A percentile compares a stretch with the other conserved stretches of the same genome.
These are phyloP conservation scores for Oryza australiensis DNA, from an alignment of 176 grass and related monocot species.

Conservation along the genomic window DNA sequence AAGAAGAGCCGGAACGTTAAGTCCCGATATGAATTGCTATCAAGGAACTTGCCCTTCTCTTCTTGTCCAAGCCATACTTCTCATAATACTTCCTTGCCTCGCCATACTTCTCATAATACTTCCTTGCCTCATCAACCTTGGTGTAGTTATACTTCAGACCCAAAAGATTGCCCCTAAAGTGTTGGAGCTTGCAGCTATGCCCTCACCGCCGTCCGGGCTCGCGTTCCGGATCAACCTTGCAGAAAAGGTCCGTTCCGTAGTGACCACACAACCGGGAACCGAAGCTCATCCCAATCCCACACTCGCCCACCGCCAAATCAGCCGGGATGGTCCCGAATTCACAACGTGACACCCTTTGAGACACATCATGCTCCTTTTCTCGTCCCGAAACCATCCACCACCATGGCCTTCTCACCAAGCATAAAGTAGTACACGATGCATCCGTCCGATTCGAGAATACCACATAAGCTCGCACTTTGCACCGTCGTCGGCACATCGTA, in stretches of 20 bases:
- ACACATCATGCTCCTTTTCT: slow-evolving; percentile 47
- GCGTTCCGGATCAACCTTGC: slow-evolving; percentile 52
- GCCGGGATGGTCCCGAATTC: slow-evolving; percentile 26
- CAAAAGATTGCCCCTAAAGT: slow-evolving; percentile 39
- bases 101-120: slow-evolving; percentile 66
- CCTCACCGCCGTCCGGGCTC: slow-evolving; percentile 25
- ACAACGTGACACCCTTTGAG: slow-evolving; percentile 61
- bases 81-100: slow-evolving; percentile 47
- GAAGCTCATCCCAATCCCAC: slow-evolving; percentile 66
- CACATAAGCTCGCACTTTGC: slow-evolving; percentile 55
- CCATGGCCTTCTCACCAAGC: slow-evolving; percentile 47
- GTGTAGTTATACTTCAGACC: no score
- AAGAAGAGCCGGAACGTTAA: slow-evolving; percentile 50
- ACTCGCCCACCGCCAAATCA: slow-evolving; percentile 45
- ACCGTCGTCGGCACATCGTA: slow-evolving; percentile 51
- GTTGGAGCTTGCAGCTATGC: slow-evolving; percentile 32
- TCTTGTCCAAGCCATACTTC: slow-evolving; percentile 32
- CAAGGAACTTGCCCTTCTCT: slow-evolving; percentile 64
- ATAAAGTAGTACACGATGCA: slow-evolving; percentile 33
- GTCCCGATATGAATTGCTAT: slow-evolving; percentile 48
- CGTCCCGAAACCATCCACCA: slow-evolving; percentile 75
- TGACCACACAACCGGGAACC: slow-evolving; percentile 68
- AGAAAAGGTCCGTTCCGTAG: slow-evolving; percentile 48
- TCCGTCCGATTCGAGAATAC: slow-evolving; percentile 52
- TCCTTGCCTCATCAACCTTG: no score